Evolutionary conservation across 768 basidiomycete genomes (phyloP).

Genomic region (Collybia sordida): DNA sequence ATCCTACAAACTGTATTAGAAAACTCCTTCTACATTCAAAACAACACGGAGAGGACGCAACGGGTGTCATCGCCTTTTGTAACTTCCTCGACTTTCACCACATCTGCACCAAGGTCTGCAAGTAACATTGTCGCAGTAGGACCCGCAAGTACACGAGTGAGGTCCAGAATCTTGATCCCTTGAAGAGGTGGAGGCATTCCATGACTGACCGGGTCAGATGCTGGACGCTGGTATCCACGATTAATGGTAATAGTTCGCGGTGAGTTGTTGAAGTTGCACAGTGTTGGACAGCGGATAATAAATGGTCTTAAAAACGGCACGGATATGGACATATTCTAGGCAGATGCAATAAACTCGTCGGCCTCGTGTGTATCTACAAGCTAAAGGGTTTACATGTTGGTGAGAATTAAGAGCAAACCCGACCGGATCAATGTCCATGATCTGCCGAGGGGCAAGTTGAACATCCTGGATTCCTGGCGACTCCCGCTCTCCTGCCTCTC

Average conservation of each 20-base stretch:
- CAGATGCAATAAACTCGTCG: too few relatives aligned
- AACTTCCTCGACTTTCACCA: slow-evolving; percentile 87
- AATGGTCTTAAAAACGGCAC: background rate
- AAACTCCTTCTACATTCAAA: background rate
- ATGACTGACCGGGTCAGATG: slow-evolving; percentile 14
- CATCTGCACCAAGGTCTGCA: slow-evolving; percentile 91
- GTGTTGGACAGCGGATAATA: background rate
- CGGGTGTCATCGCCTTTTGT: slow-evolving; percentile 83
- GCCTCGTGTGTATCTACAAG: too few relatives aligned
- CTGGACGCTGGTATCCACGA: slow-evolving; percentile 13
- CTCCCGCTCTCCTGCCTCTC: too few relatives aligned
- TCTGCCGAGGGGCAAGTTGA: too few relatives aligned
- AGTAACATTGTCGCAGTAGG: slow-evolving; percentile 92
- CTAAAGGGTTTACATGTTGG: too few relatives aligned
- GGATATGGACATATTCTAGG: too few relatives aligned
- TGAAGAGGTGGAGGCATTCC: slow-evolving; percentile 79
- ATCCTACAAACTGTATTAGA: slow-evolving; percentile 37
- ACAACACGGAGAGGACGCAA: slow-evolving; percentile 2
- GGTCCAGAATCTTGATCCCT: slow-evolving; percentile 82
- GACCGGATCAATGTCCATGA: too few relatives aligned
- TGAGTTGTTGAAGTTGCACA: background rate
- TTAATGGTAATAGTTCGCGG: background rate
- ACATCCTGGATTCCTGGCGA: too few relatives aligned
- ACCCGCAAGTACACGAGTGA: slow-evolving; percentile 90
- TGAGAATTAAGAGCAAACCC: too few relatives aligned